phyloP scores from a whole-genome alignment of 2,329 filamentous ascomycete genomes.

The Botrytis hyacinthi region DNA sequence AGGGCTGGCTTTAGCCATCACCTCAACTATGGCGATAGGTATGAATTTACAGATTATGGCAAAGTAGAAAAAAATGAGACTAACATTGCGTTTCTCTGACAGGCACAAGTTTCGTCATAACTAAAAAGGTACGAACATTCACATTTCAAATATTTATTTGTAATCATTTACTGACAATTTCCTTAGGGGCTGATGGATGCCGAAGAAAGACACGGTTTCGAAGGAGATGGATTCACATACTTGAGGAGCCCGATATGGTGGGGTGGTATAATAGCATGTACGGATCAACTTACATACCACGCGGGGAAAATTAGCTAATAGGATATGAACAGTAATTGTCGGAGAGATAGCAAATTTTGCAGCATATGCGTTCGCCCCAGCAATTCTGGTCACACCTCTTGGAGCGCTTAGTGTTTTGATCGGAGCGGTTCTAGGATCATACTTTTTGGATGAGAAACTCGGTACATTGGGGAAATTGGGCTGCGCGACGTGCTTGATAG shows the following conservation, averaged over 20 bases:
- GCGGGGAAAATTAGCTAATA: constrained; percentile 32
- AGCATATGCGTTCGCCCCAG: constrained; percentile 95
- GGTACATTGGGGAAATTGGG: constrained; percentile 91
- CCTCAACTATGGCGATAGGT: constrained; percentile 75
- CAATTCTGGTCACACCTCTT: constrained; percentile 95
- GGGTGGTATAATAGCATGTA: constrained; percentile 88
- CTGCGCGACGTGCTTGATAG: constrained; percentile 93
- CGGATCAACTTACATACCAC: constrained; percentile 39
- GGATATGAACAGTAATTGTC: constrained; percentile 65
- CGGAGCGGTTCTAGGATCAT: constrained; percentile 89
- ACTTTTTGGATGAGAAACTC: constrained; percentile 86
- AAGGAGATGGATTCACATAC: constrained; percentile 94
- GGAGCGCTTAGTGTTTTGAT: constrained; percentile 94
- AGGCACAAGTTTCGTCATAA: constrained; percentile 98
- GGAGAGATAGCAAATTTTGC: constrained; percentile 97
- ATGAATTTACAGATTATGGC: constrained; percentile 38
- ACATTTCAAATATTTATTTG: not conserved
- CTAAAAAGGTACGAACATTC: constrained; percentile 74
- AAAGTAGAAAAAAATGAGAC: not conserved
- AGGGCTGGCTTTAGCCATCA: constrained; percentile 71
- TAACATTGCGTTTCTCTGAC: constrained; percentile 22
- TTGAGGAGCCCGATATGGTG: constrained; percentile 96
- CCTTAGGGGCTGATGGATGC: constrained; percentile 82
- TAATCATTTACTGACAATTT: not conserved
- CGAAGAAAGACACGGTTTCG: constrained; percentile 88